Conservation (phyloP, 2,329 filamentous ascomycete species). For the Phaeomoniella chlamydospora region DNA sequence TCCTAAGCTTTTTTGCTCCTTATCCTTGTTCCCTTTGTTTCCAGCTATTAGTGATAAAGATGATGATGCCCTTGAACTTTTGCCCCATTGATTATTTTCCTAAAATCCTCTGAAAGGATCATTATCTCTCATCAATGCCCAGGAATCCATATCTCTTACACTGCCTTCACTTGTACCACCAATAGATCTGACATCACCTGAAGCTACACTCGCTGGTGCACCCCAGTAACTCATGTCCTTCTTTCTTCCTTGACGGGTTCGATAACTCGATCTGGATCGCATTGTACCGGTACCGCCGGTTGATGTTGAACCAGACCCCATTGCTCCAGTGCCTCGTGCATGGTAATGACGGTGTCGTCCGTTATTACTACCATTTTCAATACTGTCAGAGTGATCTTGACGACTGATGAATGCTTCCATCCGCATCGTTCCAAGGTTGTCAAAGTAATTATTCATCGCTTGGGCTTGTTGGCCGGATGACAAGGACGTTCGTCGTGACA, state of each 20-base stretch:
- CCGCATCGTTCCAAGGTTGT: slow-evolving; percentile 76
- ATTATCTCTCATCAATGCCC: background rate
- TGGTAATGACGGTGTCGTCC: slow-evolving; percentile 11
- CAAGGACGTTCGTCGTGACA: slow-evolving; percentile 40
- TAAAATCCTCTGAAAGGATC: slow-evolving; percentile 1
- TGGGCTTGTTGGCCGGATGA: slow-evolving; percentile 15
- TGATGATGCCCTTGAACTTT: too few relatives aligned
- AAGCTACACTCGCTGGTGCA: background rate
- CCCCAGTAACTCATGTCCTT: slow-evolving; percentile 16
- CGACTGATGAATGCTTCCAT: slow-evolving; percentile 91
- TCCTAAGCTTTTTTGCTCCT: too few relatives aligned
- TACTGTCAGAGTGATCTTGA: slow-evolving; percentile 18
- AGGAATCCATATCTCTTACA: background rate
- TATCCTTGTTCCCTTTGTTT: too few relatives aligned
- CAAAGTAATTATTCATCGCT: slow-evolving; percentile 52
- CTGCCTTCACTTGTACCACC: slow-evolving; percentile 1
- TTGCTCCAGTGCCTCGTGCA: slow-evolving; percentile 13
- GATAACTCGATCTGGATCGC: background rate
- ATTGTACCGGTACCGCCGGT: slow-evolving; percentile 4
- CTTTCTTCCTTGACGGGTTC: slow-evolving; percentile 7
- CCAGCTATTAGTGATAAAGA: too few relatives aligned
- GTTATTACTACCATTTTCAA: slow-evolving; percentile 11
- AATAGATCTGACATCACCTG: background rate
- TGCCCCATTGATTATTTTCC: too few relatives aligned
- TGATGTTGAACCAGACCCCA: slow-evolving; percentile 16